These are phyloP conservation scores for Cryptomeria japonica DNA, from an alignment of 75 land plant genomes.

Conservation along the genomic window DNA sequence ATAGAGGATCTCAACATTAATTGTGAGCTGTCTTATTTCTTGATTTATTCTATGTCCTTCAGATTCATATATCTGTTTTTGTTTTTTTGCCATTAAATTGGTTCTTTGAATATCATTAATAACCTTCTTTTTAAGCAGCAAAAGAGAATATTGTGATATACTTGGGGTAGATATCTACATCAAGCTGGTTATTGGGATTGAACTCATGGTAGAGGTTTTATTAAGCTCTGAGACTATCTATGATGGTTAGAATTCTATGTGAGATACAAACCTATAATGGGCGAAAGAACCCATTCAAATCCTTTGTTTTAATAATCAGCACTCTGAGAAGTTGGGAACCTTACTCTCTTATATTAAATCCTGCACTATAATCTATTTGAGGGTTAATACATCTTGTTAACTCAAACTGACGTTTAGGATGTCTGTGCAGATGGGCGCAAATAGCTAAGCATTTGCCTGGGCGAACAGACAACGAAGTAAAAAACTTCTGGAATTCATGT, in stretches of 20 bases:
- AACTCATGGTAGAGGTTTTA: too few species aligned
- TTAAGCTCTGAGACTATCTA: too few species aligned
- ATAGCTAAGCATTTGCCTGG: conserved; percentile 24
- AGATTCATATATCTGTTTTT: too few species aligned
- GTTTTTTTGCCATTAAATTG: too few species aligned
- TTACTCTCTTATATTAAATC: neutral
- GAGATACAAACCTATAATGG: neutral
- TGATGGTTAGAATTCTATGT: too few species aligned
- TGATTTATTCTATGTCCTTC: neutral
- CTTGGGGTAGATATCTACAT: too few species aligned
- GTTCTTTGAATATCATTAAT: too few species aligned
- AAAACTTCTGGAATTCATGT: conserved; percentile 30
- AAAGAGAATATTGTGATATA: too few species aligned
- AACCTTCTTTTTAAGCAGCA: too few species aligned
- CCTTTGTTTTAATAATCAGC: neutral
- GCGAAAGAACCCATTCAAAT: neutral
- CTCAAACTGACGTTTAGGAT: neutral
- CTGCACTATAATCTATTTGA: neutral
- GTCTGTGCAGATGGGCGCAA: conserved; percentile 21
- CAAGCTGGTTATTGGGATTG: too few species aligned
- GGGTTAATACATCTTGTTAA: neutral
- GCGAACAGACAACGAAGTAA: conserved; percentile 24
- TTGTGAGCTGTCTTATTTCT: neutral
- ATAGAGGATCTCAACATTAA: neutral
- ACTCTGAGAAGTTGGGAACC: neutral